Percentiles rank a stretch among this genome's conserved stretches.
These are phyloP conservation scores for Anisodus acutangulus DNA, from an alignment of 257 asterid species.

Conservation along the genomic window DNA sequence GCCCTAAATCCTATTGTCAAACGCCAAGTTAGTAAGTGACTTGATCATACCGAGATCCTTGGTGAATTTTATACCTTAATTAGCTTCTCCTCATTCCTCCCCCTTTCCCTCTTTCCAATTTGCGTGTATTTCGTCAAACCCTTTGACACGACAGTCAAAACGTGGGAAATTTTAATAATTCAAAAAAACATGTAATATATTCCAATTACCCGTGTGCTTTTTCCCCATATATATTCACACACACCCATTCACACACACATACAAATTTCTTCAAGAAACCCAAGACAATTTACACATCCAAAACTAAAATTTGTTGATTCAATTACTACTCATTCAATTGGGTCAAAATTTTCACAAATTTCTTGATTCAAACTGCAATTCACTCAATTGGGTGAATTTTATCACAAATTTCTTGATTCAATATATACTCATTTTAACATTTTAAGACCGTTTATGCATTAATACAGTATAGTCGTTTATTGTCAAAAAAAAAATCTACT, in stretches of 20 bases:
- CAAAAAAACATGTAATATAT: neutral
- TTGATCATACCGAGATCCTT: neutral
- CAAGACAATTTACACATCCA: neutral
- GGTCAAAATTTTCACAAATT: no score
- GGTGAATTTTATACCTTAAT: neutral
- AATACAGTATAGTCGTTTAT: no score
- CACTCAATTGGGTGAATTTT: no score
- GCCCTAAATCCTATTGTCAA: no score
- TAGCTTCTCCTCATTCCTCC: neutral
- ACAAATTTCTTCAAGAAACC: neutral
- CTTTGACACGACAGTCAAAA: conserved; percentile 24
- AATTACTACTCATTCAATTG: no score
- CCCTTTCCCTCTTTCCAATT: neutral
- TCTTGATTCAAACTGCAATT: no score
- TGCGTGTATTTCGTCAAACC: conserved; percentile 22
- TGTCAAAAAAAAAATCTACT: neutral
- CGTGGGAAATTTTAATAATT: conserved; percentile 14
- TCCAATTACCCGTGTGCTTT: neutral
- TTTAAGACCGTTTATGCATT: no score
- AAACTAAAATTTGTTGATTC: neutral
- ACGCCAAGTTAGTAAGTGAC: neutral
- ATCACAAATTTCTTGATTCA: neutral
- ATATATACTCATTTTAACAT: neutral
- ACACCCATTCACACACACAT: conserved; percentile 2
- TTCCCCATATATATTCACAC: neutral